These are phyloP conservation scores for Calonectria pseudoreteaudii DNA, from an alignment of 2,329 filamentous ascomycete species.

Conservation along the genomic window DNA sequence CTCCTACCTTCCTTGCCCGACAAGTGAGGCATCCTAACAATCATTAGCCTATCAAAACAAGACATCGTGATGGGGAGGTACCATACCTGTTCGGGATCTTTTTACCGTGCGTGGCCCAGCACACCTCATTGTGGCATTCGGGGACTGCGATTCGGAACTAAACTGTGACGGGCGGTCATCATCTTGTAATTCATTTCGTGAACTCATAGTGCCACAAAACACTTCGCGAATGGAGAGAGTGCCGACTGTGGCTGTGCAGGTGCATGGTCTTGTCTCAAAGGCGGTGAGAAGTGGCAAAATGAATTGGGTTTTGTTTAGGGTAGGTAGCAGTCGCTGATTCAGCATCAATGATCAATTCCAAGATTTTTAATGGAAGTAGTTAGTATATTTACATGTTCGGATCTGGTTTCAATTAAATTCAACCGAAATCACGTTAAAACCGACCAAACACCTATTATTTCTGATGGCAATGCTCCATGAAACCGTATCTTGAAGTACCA, in stretches of 20 bases:
- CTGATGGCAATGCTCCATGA: too few species aligned
- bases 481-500: too few species aligned
- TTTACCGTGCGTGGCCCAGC: not conserved
- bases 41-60: not conserved
- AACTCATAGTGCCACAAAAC: not conserved
- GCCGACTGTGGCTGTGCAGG: not conserved
- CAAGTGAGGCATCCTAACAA: conserved; percentile 9
- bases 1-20: conserved; percentile 10
- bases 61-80: not conserved
- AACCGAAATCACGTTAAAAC: too few species aligned
- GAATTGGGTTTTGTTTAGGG: not conserved
- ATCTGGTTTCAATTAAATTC: too few species aligned
- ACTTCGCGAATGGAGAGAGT: not conserved
- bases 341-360: too few species aligned
- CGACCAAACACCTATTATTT: too few species aligned
- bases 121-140: not conserved
- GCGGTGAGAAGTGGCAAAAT: not conserved
- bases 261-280: not conserved
- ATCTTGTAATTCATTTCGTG: not conserved
- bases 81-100: conserved; percentile 7
- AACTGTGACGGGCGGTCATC: not conserved
- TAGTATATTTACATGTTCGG: too few species aligned
- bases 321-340: too few species aligned
- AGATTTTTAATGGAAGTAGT: too few species aligned
- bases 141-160: not conserved